A percentile compares a stretch with the other conserved stretches of the same genome.
Conservation (phyloP, 1,284 basidiomycete species). For the Ceratobasidium papillatum region DNA sequence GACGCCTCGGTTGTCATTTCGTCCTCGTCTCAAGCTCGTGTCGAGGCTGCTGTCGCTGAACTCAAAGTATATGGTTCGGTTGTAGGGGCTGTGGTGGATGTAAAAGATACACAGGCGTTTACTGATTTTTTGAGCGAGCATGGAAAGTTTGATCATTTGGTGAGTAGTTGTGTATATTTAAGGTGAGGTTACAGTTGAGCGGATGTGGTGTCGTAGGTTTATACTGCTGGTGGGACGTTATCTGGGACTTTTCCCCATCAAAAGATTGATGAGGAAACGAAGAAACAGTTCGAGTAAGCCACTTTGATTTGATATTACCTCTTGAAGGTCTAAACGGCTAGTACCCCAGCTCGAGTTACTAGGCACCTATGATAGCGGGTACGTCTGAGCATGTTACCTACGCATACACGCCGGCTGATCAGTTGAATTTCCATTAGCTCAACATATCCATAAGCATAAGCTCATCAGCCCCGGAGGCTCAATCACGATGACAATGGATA, state of each 20-base stretch:
- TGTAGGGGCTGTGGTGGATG: neutral
- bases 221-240: neutral
- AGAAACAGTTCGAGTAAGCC: conserved; percentile 7
- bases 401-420: too few relatives aligned
- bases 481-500: neutral
- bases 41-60: conserved; percentile 21
- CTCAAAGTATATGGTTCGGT: neutral
- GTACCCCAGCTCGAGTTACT: neutral
- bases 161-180: neutral
- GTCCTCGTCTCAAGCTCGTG: conserved; percentile 21
- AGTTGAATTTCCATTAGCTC: too few relatives aligned
- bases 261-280: neutral
- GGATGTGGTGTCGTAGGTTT: neutral
- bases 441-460: conserved; percentile 10
- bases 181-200: neutral
- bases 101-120: neutral
- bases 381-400: too few relatives aligned
- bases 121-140: neutral
- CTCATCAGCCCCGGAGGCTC: conserved; percentile 18
- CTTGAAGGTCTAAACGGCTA: neutral
- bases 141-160: conserved; percentile 32
- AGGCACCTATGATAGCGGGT: conserved; percentile 6
- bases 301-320: too few relatives aligned
- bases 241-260: neutral
- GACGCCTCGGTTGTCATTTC: conserved; percentile 34